Evolutionary conservation across 441 rosid genomes (phyloP), one percentile per base, ranked within the genome.

Genomic region (Hypseocharis bilobata): DNA sequence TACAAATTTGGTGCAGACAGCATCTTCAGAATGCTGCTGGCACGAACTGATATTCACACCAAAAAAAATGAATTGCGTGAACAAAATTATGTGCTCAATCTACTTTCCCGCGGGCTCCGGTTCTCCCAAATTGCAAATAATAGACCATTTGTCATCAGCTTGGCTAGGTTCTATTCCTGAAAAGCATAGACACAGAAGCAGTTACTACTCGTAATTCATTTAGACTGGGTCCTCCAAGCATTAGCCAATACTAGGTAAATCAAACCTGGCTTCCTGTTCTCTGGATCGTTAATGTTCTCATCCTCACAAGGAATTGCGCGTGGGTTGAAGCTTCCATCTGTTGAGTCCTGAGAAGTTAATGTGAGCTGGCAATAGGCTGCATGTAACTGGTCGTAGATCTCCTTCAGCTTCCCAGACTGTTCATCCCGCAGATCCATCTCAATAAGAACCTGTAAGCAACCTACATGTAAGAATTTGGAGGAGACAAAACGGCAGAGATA

Each of bases 391-490:
- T 65, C 63, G 66, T 81, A 78, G 34, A 83, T 74, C 76, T 84
- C 90, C 54, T 82, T 84, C 74, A 76, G 66, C 59, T 68, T 82
- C 77, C 89, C 96, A 54, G 73, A 49, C 42, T 61, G 76, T 67
- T 86, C 90, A 57, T 93, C 95, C 42, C 71, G 78, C 73, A 83
- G 81, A 85, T 93, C 99, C 96, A 88, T 81, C 69, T 88, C 85
- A 4, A 83, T 80, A 51, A 91, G 87, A 70, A 82, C 74, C 98
- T 93, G 75, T 57, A 64, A 60, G 63, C 70, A 66, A 76, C 59
- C 59, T 60, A 62, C 4, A 3, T 49, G 60, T 71, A 74, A 75
- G 16, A 68, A 57, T 66, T 34, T 70, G 22, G 27, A 32, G 69
- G 32, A 62, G 42, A 30, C 23, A 65, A 1, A 25, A 45, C 54